phyloP scores from a whole-genome alignment of 2,329 filamentous ascomycete species.

The Aspergillus floridensis region DNA sequence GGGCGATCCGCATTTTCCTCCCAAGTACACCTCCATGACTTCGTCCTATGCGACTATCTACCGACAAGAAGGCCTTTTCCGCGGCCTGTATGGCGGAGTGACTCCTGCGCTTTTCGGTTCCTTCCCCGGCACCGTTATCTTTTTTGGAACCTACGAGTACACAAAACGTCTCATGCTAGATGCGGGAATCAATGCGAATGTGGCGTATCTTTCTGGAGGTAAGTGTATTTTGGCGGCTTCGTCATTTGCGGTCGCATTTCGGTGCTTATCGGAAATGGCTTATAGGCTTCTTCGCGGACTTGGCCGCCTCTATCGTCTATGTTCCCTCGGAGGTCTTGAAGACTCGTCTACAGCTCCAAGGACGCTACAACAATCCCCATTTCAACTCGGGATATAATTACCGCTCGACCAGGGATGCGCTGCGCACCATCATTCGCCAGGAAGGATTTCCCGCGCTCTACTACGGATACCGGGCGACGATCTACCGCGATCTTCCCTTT shows the following conservation, averaged over 20 bases:
- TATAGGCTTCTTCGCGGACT: conserved; percentile 83
- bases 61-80: conserved; percentile 81
- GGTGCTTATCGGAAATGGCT: conserved; percentile 6
- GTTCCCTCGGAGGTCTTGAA: conserved; percentile 97
- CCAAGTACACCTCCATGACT: conserved; percentile 86
- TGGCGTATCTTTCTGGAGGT: conserved; percentile 86
- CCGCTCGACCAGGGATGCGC: conserved; percentile 76
- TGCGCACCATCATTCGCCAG: conserved; percentile 74
- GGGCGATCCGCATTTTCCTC: conserved; percentile 87
- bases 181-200: conserved; percentile 71
- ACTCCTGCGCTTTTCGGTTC: conserved; percentile 86
- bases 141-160: conserved; percentile 95
- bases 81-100: conserved; percentile 91
- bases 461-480: conserved; percentile 93
- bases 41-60: conserved; percentile 91
- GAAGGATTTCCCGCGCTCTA: conserved; percentile 88
- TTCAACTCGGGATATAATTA: conserved; percentile 98
- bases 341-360: conserved; percentile 92
- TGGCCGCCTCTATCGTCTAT: conserved; percentile 88
- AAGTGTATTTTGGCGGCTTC: conserved; percentile 31
- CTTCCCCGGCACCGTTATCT: conserved; percentile 88
- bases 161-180: conserved; percentile 90
- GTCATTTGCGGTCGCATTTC: not conserved
- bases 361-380: conserved; percentile 89
- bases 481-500: conserved; percentile 91